Conservation (phyloP, 2,329 filamentous ascomycete species). For the Metarhizium humberi region DNA sequence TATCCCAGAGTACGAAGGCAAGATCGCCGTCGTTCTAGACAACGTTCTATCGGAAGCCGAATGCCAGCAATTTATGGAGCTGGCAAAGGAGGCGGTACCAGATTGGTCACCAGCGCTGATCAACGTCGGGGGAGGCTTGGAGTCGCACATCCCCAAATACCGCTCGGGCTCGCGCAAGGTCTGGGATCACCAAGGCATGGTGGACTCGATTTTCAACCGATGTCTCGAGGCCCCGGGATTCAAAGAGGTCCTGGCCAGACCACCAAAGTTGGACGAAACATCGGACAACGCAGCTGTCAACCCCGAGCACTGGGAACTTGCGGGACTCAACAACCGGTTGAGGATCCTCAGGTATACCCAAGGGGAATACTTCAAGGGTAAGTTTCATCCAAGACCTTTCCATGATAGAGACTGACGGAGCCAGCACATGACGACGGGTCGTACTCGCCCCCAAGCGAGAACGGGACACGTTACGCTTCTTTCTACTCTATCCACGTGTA, state of each 20-base stretch:
- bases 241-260: slow-evolving; percentile 22
- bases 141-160: slow-evolving; percentile 43
- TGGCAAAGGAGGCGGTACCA: slow-evolving; percentile 37
- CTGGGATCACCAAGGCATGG: slow-evolving; percentile 57
- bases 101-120: slow-evolving; percentile 61
- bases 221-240: slow-evolving; percentile 35
- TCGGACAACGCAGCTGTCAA: slow-evolving; percentile 2
- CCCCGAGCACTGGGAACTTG: slow-evolving; percentile 30
- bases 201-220: slow-evolving; percentile 53
- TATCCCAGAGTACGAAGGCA: slow-evolving; percentile 41
- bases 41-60: slow-evolving; percentile 46
- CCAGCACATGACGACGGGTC: slow-evolving; percentile 59
- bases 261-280: too few species aligned
- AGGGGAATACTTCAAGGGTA: slow-evolving; percentile 62
- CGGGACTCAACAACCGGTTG: slow-evolving; percentile 60
- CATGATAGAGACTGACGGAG: background rate
- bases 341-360: slow-evolving; percentile 64
- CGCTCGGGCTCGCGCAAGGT: slow-evolving; percentile 65
- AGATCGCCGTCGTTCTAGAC: slow-evolving; percentile 51
- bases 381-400: background rate
- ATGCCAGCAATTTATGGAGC: slow-evolving; percentile 43
- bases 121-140: slow-evolving; percentile 52
- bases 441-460: slow-evolving; percentile 46
- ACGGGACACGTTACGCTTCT: slow-evolving; percentile 29
- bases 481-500: slow-evolving; percentile 48